Base-by-base conservation (phyloP, 495 filamentous ascomycete genomes). In the Aspergillus asperescens region DNA sequence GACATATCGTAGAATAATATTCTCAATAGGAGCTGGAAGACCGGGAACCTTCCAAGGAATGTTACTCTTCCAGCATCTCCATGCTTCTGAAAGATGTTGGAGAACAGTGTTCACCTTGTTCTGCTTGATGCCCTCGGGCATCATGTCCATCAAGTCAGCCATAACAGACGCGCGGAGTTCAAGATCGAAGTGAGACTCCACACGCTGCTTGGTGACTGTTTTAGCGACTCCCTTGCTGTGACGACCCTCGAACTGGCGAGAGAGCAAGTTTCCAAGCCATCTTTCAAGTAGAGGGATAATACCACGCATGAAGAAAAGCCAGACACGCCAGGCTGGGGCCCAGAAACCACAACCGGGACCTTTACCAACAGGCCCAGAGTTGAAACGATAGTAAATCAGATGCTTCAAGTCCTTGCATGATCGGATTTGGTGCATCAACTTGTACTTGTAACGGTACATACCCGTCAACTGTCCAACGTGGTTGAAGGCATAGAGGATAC, bases 361-460 rank as follows among this genome's bases (percentile, higher is more conserved):
- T 65, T 99, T 99, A 24, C 94, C 94, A 37, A 99, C 94, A 19
- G 94, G 88, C 0, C 92, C 93, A 28, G 91, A 92, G 68, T 99
- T 99, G 76, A 99, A 99, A 12, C 94, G 88, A 67, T 99, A 96
- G 75, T 99, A 99, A 56, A 99, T 96, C 45, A 99, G 67, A 81
- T 99, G 94, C 81, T 99, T 99, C 62, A 99, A 72, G 72, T 99
- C 94, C 66, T 99, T 99, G 75, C 94, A 99, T 2, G 94, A 93
- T 41, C 94, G 90, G 61, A 99, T 97, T 71, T 99, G 94, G 68
- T 99, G 94, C 94, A 99, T 99, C 29, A 99, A 80, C 76, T 99
- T 99, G 75, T 99, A 99, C 78, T 99, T 99, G 81, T 99, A 99
- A 23, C 94, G 88, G 73, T 99, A 99, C 94, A 99, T 99, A 62